Base-by-base conservation (phyloP, 306 rosid genomes). In the Coriaria nepalensis region DNA sequence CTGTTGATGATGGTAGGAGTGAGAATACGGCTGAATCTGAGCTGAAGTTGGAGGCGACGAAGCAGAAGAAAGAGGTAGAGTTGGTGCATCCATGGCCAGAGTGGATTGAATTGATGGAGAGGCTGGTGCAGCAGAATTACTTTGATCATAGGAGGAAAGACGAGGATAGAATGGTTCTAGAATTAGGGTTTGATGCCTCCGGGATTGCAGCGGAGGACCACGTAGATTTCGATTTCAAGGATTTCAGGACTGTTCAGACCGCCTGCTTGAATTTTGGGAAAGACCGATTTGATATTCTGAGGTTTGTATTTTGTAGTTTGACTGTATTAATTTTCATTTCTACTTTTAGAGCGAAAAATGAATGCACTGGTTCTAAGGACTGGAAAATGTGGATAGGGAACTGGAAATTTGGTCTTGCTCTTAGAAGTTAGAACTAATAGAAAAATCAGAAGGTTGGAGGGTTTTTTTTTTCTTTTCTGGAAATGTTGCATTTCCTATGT, bases 81-180 rank as follows among this genome's bases (percentile, higher is more conserved):
- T 38, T 90, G 66, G 81, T 79, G 53, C 98, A 90, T 38, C 95
- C 95, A 2, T 90, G 98, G 98, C 92, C 95, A 45, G 94, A 90
- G 74, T 90, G 98, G 98, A 71, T 90, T 11, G 95, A 85, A 33
- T 53, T 90, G 66, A 79, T 90, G 85, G 92, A 85, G 75, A 85
- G 80, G 59, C 62, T 90, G 70, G 95, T 90, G 58, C 75, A 71
- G 68, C 95, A 85, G 73, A 81, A 85, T 46, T 90, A 90, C 74
- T 90, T 85, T 32, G 98, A 85, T 50, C 95, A 81, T 9, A 49
- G 63, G 66, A 79, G 98, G 57, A 71, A 10, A 38, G 94, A 85
- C 35, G 98, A 85, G 81, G 87, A 77, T 45, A 77, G 56, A 62
- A 56, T 85, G 81, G 76, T 85, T 20, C 67, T 63, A 14, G 87